phyloP scores from a whole-genome alignment of 805 yeast genomes.

The Ogataea siamensis region DNA sequence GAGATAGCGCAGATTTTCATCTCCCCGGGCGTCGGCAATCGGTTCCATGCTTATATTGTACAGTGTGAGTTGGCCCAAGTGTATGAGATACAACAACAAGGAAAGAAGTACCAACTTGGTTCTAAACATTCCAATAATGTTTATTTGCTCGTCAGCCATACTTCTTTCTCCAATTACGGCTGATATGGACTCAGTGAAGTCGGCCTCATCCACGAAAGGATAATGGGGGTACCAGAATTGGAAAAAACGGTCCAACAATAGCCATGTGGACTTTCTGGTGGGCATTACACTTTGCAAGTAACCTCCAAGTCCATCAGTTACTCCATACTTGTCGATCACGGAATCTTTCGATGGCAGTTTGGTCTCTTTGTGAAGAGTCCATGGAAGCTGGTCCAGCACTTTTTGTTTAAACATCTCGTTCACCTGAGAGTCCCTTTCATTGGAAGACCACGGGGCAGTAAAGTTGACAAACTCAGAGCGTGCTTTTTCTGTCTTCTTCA shows the following conservation, averaged over 20 bases:
- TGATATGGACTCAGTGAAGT: slow-evolving; percentile 32
- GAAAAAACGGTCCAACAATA: slow-evolving; percentile 43
- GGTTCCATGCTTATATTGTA: slow-evolving; percentile 27
- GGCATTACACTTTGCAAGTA: slow-evolving; percentile 37
- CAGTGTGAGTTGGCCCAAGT: slow-evolving; percentile 43
- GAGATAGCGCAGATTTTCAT: slow-evolving; percentile 33
- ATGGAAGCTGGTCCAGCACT: neutral
- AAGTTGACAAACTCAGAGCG: slow-evolving; percentile 16
- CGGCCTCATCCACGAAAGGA: slow-evolving; percentile 44
- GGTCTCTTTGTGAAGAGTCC: slow-evolving; percentile 1
- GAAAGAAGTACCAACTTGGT: slow-evolving; percentile 42
- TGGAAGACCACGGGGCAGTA: slow-evolving; percentile 4
- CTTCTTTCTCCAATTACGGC: slow-evolving; percentile 37
- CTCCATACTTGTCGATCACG: neutral
- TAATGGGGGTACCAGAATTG: slow-evolving; percentile 44
- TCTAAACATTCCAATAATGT: slow-evolving; percentile 37
- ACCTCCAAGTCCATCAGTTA: neutral
- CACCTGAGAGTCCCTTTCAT: neutral
- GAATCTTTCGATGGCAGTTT: neutral
- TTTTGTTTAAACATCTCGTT: neutral
- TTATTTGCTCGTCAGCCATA: slow-evolving; percentile 29
- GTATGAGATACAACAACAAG: slow-evolving; percentile 38
- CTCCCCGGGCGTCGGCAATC: slow-evolving; percentile 26
- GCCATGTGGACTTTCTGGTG: slow-evolving; percentile 37
- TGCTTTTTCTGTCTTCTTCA: slow-evolving; percentile 1